phyloP scores from a whole-genome alignment of 805 yeast genomes.

The Jamesozyma spencerorum region DNA sequence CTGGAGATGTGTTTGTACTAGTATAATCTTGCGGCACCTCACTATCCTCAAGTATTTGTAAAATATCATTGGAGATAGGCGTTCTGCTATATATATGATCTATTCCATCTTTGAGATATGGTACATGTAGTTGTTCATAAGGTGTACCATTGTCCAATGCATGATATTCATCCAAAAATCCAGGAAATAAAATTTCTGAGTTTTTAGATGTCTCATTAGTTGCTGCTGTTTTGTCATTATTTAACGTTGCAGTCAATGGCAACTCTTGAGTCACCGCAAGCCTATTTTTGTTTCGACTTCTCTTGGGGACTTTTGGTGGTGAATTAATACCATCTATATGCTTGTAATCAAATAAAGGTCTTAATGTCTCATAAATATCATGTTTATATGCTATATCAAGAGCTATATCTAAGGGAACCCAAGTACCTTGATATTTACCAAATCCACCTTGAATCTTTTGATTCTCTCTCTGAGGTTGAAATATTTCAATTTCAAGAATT shows the following conservation, averaged over 20 bases:
- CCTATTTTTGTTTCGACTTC: no score
- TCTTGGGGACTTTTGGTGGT: constrained; percentile 53
- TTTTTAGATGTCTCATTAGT: no score
- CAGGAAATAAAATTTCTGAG: no score
- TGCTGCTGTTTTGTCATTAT: no score
- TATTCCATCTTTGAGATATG: no score
- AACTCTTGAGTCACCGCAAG: no score
- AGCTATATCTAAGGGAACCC: constrained; percentile 84
- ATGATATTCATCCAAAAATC: no score
- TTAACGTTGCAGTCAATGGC: no score
- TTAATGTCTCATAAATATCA: constrained; percentile 51
- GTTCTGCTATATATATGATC: no score
- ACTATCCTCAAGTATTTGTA: neutral
- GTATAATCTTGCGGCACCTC: neutral
- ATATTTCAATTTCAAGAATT: constrained; percentile 88
- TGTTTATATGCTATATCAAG: constrained; percentile 54
- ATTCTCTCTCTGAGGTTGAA: constrained; percentile 62
- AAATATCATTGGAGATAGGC: neutral
- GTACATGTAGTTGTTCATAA: no score
- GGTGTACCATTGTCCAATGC: no score
- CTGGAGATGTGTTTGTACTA: neutral
- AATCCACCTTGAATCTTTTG: constrained; percentile 96
- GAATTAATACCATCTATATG: constrained; percentile 41
- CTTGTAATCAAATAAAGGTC: constrained; percentile 57
- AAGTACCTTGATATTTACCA: constrained; percentile 94